phyloP scores from a whole-genome alignment of 805 yeast species.

The Ogataea pilisensis region DNA sequence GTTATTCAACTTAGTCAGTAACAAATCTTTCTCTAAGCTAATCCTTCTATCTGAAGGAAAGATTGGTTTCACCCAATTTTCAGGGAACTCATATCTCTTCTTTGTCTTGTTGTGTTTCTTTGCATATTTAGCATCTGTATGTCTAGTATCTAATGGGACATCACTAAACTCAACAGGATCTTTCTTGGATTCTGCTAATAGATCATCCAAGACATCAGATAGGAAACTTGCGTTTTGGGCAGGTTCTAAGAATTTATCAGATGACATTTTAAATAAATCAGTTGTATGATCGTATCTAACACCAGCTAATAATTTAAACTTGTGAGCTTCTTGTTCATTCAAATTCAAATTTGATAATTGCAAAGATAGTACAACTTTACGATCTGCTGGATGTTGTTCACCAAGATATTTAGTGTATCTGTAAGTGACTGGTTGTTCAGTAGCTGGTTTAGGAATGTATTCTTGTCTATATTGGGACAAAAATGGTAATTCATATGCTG shows the following conservation, averaged over 20 bases:
- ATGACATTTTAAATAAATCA: conserved; percentile 60
- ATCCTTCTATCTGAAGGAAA: conserved; percentile 56
- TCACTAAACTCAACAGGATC: conserved; percentile 60
- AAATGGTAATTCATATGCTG: conserved; percentile 90
- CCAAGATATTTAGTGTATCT: conserved; percentile 72
- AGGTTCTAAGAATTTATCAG: conserved; percentile 64
- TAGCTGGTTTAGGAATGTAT: conserved; percentile 46
- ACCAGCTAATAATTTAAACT: conserved; percentile 75
- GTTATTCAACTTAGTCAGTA: too few species aligned
- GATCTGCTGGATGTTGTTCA: conserved; percentile 64
- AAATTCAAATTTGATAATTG: conserved; percentile 53
- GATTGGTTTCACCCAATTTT: conserved; percentile 72
- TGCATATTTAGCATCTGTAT: conserved; percentile 43
- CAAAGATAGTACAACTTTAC: conserved; percentile 61
- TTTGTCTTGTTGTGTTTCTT: conserved; percentile 38
- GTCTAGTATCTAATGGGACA: conserved; percentile 79
- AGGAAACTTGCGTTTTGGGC: conserved; percentile 81
- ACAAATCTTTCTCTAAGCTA: conserved; percentile 18
- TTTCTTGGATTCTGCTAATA: conserved; percentile 64
- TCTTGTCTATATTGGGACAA: conserved; percentile 70
- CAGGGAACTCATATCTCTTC: conserved; percentile 56
- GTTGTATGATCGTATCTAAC: conserved; percentile 63
- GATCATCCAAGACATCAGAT: conserved; percentile 56
- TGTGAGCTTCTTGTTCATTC: conserved; percentile 52
- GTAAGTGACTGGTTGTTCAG: conserved; percentile 54